Conservation (phyloP, 208 protist species). For the Wallacemonas sp. region DNA sequence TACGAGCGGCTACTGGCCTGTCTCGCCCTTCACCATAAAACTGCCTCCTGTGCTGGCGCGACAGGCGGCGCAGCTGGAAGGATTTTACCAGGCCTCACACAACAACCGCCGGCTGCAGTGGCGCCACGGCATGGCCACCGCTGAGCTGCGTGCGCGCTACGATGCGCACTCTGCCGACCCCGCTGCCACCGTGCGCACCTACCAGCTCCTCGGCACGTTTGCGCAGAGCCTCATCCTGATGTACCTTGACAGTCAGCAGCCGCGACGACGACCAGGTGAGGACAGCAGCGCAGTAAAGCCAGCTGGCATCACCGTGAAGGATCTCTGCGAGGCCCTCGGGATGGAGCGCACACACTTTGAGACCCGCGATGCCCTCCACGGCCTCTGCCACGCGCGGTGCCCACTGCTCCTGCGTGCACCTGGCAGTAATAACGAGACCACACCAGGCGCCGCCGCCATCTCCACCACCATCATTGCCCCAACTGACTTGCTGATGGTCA, state of each 20-base stretch:
- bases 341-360: conserved; percentile 56
- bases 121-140: conserved; percentile 85
- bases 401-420: conserved; percentile 38
- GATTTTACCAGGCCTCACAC: conserved; percentile 87
- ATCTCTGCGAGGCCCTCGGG: conserved; percentile 52
- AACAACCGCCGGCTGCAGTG: conserved; percentile 80
- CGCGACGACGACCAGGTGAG: background rate
- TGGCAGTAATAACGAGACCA: background rate
- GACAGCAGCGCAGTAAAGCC: background rate
- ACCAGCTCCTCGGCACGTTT: conserved; percentile 90
- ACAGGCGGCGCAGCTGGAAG: conserved; percentile 55
- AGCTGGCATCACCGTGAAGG: conserved; percentile 54
- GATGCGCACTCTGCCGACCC: background rate
- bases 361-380: conserved; percentile 45
- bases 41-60: conserved; percentile 49
- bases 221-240: conserved; percentile 91
- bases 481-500: conserved; percentile 41
- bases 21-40: conserved; percentile 24
- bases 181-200: conserved; percentile 40
- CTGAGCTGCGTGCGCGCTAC: conserved; percentile 48
- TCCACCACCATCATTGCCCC: conserved; percentile 13
- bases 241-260: conserved; percentile 74
- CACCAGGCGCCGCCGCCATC: background rate
- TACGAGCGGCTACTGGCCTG: conserved; percentile 92
- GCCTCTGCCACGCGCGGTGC: conserved; percentile 50